A percentile compares a stretch with the other conserved stretches of the same genome.
These are phyloP conservation scores for Lachancea meyersii DNA, from an alignment of 805 yeast genomes.

Conservation along the genomic window DNA sequence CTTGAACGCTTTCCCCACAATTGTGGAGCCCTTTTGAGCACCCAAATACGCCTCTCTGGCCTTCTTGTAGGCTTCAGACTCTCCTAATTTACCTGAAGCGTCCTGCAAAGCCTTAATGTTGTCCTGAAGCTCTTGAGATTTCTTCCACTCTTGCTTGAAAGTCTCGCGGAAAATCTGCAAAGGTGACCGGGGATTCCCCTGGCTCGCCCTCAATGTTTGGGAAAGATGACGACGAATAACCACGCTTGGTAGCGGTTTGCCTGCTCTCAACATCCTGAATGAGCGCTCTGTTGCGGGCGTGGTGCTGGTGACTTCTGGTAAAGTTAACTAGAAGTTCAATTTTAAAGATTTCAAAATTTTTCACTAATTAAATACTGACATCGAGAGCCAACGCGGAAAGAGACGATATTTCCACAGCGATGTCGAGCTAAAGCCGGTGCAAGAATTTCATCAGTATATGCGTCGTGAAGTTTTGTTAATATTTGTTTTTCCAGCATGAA, in stretches of 20 bases:
- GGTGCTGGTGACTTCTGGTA: neutral
- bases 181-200: slow-evolving; percentile 47
- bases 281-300: neutral
- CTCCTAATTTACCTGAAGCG: slow-evolving; percentile 91
- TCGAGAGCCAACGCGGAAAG: neutral
- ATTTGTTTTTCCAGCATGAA: neutral
- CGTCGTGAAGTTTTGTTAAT: too few species aligned
- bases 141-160: slow-evolving; percentile 84
- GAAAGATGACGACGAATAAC: slow-evolving; percentile 11
- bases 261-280: slow-evolving; percentile 7
- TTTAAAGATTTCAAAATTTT: slow-evolving; percentile 5
- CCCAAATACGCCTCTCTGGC: slow-evolving; percentile 88
- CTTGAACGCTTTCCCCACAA: slow-evolving; percentile 65
- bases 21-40: slow-evolving; percentile 70
- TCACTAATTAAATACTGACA: neutral
- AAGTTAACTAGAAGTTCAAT: too few species aligned
- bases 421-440: too few species aligned
- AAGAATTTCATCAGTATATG: too few species aligned
- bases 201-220: slow-evolving; percentile 11
- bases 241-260: slow-evolving; percentile 5
- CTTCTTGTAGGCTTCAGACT: slow-evolving; percentile 84
- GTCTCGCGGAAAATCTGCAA: slow-evolving; percentile 90
- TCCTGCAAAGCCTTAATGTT: slow-evolving; percentile 92
- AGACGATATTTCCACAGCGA: neutral
- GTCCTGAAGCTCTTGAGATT: slow-evolving; percentile 81